A percentile compares a stretch with the other conserved stretches of the same genome.
Evolutionary conservation across 2,329 filamentous ascomycete genomes (phyloP).

Genomic region (Pyrenochaeta sp.): DNA sequence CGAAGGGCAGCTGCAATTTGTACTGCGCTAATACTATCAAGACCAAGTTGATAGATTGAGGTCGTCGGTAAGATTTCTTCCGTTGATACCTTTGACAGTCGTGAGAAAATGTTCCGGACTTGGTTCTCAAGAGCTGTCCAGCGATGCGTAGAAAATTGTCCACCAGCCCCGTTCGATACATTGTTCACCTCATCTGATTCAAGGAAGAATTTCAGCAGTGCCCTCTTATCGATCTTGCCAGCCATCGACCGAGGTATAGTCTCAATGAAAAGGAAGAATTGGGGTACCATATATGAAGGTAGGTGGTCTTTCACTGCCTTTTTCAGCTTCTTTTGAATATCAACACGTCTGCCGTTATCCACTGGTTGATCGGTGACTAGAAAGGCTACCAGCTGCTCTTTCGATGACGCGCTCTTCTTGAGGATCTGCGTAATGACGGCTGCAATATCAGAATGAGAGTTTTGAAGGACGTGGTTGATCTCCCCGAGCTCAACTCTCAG

Average conservation of each 20-base stretch:
- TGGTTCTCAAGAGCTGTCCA: conserved; percentile 63
- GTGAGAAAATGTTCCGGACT: conserved; percentile 66
- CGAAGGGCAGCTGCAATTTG: conserved; percentile 78
- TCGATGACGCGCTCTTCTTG: conserved; percentile 30
- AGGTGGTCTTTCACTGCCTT: conserved; percentile 29
- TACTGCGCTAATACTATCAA: conserved; percentile 88
- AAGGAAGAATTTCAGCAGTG: conserved; percentile 41
- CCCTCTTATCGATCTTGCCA: conserved; percentile 52
- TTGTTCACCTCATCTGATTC: conserved; percentile 15
- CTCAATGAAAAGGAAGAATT: conserved; percentile 44
- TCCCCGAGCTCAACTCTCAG: conserved; percentile 50
- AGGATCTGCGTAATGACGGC: conserved; percentile 44
- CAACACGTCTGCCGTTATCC: conserved; percentile 10
- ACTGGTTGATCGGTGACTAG: conserved; percentile 17
- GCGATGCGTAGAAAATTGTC: conserved; percentile 15
- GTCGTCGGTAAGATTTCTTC: conserved; percentile 66
- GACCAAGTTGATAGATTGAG: conserved; percentile 85
- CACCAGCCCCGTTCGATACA: background rate
- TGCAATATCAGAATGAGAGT: conserved; percentile 27
- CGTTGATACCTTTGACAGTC: conserved; percentile 63
- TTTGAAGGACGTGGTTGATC: conserved; percentile 44
- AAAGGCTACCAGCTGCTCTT: conserved; percentile 49
- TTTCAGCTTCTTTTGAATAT: conserved; percentile 29
- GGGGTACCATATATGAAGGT: conserved; percentile 51
- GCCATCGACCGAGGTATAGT: conserved; percentile 49